Evolutionary conservation across 164 flowering plant species (phyloP), one percentile per base, ranked within the genome.

Genomic region (Taxillus chinensis): DNA sequence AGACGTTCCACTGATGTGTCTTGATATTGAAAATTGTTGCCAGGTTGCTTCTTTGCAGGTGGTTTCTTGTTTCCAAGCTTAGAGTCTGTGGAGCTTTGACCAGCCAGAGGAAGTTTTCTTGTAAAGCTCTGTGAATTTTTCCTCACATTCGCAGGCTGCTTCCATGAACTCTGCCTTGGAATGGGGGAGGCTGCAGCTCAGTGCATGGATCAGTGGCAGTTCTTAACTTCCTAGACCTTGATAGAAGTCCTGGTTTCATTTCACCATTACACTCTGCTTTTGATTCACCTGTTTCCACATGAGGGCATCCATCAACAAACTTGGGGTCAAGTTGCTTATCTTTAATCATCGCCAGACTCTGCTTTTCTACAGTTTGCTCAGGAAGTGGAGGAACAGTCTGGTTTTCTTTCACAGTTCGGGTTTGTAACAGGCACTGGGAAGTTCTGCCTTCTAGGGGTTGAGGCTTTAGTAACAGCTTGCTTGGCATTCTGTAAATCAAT

Each of bases 401-500:
- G 13, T 60, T 68, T 67, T 88, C 96, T 74, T 83, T 92, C 8
- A 81, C 78, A 37, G 76, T 66, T 60, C 97, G 95, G 39, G 81
- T 79, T 79, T 41, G 68, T 72, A 51, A 76, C 27, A 16, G 92
- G 73, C 41, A 79, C 59, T 27, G 86, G 80, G 66, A 82, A 70
- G 48, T 72, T 78, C 68, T 83, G 95, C 77, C 87, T 79, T 65
- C 83, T 80, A 4, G 96, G 95, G 8, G 97, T 82, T 50, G 95
- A 76, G 53, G 82, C 71, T 76, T 93, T 93, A 5, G 80, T 71
- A 8, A 87, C 96, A 62, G 87, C 98, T 79, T 90, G 95, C 78
- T 86, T 90, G 49, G 85, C 88, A 73, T 89, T 97, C 75, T 90
- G 97, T 67, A 89, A 75, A 62, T 87, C 82, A 64, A 93, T 86